A percentile compares a stretch with the other conserved stretches of the same genome.
Conservation (phyloP, 176 grass and related monocot species). For the Hordeum vulgare region MorexV3_pseudomolecules_assembly NC_058521.1:133636304-133636803, state of each 20-base stretch:
- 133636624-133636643: conserved; percentile 55
- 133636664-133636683: conserved; percentile 63
- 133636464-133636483: too few species aligned
- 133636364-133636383: too few species aligned
- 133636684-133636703: conserved; percentile 43
- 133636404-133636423: too few species aligned
- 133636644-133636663: conserved; percentile 97
- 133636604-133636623: conserved; percentile 83
- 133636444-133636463: too few species aligned
- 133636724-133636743: conserved; percentile 77
- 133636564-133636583: conserved; percentile 65
- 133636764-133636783: too few species aligned
- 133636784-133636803: too few species aligned
- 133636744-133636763: conserved; percentile 87
- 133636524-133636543: conserved; percentile 57
- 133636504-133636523: conserved; percentile 46
- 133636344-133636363: too few species aligned
- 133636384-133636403: too few species aligned
- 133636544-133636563: conserved; percentile 41
- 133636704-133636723: conserved; percentile 67
- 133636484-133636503: too few species aligned
- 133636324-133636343: too few species aligned
- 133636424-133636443: too few species aligned
- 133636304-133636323: too few species aligned
- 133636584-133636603: conserved; percentile 87